Evolutionary conservation across 2,329 filamentous ascomycete species (phyloP).

Genomic region (Sporothrix brasiliensis): DNA sequence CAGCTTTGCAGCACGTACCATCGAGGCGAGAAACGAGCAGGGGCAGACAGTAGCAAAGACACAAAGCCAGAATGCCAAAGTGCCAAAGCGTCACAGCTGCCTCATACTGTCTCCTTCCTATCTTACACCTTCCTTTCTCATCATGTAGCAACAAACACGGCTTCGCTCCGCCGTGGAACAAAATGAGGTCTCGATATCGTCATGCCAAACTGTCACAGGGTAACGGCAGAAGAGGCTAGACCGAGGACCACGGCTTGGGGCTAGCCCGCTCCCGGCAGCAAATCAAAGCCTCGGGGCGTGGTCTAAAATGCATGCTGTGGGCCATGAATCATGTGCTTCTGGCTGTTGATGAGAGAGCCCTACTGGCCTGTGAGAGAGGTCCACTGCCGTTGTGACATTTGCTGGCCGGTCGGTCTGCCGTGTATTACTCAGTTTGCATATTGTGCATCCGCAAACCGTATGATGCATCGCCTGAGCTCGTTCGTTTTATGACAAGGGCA

Average conservation of each 20-base stretch:
- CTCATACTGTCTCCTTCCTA: background rate
- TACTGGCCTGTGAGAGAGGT: conserved; percentile 2
- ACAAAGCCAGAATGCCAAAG: conserved; percentile 11
- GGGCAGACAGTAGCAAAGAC: background rate
- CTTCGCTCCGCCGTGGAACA: conserved; percentile 1
- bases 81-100: background rate
- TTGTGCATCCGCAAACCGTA: conserved; percentile 21
- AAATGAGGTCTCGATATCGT: background rate
- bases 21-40: background rate
- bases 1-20: conserved; percentile 17
- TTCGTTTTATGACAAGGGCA: conserved; percentile 4
- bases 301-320: background rate
- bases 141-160: conserved; percentile 16
- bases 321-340: conserved; percentile 21
- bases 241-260: conserved; percentile 21
- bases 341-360: background rate
- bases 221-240: conserved; percentile 4
- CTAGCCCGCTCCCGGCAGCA: conserved; percentile 2
- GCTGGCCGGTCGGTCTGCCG: too few relatives aligned
- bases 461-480: conserved; percentile 25
- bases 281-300: conserved; percentile 9
- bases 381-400: background rate
- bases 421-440: background rate
- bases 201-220: conserved; percentile 12
- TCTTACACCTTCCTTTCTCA: conserved; percentile 5